Evolutionary conservation across 306 rosid species (phyloP).

Genomic region (Macrotyloma uniflorum): DNA sequence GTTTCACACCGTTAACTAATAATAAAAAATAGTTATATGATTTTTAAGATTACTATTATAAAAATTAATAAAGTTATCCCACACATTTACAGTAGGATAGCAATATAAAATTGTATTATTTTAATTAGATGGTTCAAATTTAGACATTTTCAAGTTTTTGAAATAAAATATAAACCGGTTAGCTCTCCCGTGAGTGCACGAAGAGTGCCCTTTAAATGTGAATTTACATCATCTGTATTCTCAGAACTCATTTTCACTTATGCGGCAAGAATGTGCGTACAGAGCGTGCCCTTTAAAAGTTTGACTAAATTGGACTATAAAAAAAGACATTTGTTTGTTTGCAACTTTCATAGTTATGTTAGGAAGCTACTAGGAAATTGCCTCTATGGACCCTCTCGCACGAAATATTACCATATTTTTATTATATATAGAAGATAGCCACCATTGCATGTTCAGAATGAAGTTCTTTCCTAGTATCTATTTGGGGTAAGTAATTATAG

Average conservation of each 20-base stretch:
- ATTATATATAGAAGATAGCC: not conserved
- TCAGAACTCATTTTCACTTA: not conserved
- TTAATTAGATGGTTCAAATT: no score
- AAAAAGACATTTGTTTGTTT: not conserved
- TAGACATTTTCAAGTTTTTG: no score
- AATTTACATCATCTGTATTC: no score
- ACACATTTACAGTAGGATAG: no score
- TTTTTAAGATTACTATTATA: no score
- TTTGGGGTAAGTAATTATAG: no score
- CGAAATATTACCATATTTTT: not conserved
- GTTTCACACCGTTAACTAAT: no score
- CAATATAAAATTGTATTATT: no score
- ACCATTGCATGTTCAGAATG: not conserved
- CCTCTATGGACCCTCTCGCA: not conserved
- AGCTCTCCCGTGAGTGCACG: no score
- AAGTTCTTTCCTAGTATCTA: constrained; percentile 37
- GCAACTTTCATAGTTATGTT: not conserved
- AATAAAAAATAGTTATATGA: no score
- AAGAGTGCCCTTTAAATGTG: not conserved
- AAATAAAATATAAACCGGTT: no score
- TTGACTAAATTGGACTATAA: constrained; percentile 10
- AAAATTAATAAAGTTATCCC: no score
- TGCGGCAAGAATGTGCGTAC: not conserved
- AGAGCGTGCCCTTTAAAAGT: not conserved
- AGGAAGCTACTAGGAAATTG: constrained; percentile 42